phyloP scores from a whole-genome alignment of 2,329 filamentous ascomycete genomes.

The Trichoderma atroviride region DNA sequence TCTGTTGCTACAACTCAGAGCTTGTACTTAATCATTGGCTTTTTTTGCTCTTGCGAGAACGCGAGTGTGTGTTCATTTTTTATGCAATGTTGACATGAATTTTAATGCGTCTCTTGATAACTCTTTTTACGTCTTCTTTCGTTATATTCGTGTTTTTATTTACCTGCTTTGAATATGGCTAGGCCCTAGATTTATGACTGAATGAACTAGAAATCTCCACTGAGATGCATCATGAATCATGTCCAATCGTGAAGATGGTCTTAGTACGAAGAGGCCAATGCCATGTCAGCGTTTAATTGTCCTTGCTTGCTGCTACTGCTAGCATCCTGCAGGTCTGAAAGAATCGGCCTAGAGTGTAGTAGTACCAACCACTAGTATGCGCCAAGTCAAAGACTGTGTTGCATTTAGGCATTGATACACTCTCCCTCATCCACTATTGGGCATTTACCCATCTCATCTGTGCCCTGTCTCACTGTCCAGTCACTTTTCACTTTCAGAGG shows the following conservation, averaged over 20 bases:
- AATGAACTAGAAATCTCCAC: conserved; percentile 21
- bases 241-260: neutral
- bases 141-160: conserved; percentile 5
- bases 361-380: neutral
- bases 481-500: neutral
- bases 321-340: conserved; percentile 16
- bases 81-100: neutral
- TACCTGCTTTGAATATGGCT: conserved; percentile 8
- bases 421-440: neutral
- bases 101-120: neutral
- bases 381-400: neutral
- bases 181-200: neutral
- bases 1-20: neutral
- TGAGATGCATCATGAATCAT: neutral
- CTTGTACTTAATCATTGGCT: conserved; percentile 12
- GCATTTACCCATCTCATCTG: neutral
- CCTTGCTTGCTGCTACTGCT: neutral
- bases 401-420: neutral
- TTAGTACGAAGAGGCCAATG: neutral
- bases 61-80: neutral
- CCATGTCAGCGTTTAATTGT: neutral
- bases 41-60: neutral
- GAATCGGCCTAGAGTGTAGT: neutral
- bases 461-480: neutral
- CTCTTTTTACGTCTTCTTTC: neutral